phyloP scores from a whole-genome alignment of 495 filamentous ascomycete species.

The Apodospora peruviana region DNA sequence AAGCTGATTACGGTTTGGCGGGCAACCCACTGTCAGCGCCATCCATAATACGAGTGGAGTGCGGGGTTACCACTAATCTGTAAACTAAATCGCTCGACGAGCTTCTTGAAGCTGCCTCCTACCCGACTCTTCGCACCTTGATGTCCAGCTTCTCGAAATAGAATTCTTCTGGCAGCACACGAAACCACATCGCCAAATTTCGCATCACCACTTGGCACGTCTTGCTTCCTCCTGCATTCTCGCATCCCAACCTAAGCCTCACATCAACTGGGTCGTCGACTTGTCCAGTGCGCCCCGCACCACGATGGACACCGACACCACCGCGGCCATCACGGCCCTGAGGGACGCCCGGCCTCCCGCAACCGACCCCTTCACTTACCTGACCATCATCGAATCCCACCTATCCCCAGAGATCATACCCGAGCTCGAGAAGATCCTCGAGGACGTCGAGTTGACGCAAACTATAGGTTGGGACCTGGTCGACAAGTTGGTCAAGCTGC shows the following conservation, averaged over 20 bases:
- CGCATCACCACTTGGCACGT: no score
- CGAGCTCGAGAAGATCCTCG: constrained; percentile 68
- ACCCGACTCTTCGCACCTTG: constrained; percentile 10
- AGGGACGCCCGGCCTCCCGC: constrained; percentile 54
- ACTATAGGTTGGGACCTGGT: constrained; percentile 98
- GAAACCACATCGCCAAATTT: no score
- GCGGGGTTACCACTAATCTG: constrained; percentile 4
- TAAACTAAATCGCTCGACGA: background rate
- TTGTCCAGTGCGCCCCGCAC: no score
- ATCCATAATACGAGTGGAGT: constrained; percentile 1
- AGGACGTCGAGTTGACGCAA: constrained; percentile 74
- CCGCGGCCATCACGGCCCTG: constrained; percentile 35
- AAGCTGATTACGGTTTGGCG: no score
- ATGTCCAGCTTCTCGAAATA: constrained; percentile 5
- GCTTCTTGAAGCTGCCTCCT: background rate
- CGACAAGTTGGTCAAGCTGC: constrained; percentile 73
- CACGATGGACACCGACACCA: constrained; percentile 11
- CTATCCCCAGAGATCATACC: constrained; percentile 72
- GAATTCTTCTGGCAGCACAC: background rate
- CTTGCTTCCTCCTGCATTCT: no score
- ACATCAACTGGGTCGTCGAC: no score
- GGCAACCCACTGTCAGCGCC: no score
- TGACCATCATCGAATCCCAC: constrained; percentile 83
- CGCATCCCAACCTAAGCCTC: no score
- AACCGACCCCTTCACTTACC: constrained; percentile 80